Percentiles rank a stretch among this genome's conserved stretches.
Evolutionary conservation across 1,284 basidiomycete genomes (phyloP).

Genomic region (Fistulinella staudtii): DNA sequence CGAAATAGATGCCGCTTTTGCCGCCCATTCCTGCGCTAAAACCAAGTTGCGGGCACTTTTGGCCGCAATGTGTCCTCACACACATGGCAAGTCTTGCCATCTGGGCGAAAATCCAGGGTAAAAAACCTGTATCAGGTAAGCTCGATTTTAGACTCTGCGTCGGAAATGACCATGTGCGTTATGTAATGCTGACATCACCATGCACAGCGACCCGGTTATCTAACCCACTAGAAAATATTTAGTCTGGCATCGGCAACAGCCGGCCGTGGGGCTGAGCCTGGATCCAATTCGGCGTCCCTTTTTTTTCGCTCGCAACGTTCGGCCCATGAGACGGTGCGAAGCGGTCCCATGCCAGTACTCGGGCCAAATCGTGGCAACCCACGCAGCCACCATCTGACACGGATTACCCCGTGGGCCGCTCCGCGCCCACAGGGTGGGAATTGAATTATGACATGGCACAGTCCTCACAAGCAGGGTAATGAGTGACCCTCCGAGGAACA

Average conservation of each 20-base stretch:
- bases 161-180: not conserved
- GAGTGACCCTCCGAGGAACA: slow-evolving; percentile 2
- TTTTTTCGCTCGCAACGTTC: no score
- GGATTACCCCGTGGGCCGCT: not conserved
- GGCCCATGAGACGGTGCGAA: not conserved
- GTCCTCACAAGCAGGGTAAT: not conserved
- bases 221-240: not conserved
- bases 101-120: not conserved
- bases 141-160: not conserved
- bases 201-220: not conserved
- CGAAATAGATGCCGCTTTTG: no score
- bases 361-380: not conserved
- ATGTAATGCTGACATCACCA: not conserved
- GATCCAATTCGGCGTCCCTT: no score
- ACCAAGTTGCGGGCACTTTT: not conserved
- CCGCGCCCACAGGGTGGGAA: not conserved
- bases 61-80: not conserved
- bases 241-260: not conserved
- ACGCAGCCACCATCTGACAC: not conserved
- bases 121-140: not conserved
- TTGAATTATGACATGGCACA: slow-evolving; percentile 1
- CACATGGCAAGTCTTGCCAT: not conserved
- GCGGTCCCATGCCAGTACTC: not conserved
- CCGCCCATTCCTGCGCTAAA: not conserved
- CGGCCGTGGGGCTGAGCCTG: no score